Conservation (phyloP, 75 land plant genomes). For the Selaginella moellendorffii region DNA sequence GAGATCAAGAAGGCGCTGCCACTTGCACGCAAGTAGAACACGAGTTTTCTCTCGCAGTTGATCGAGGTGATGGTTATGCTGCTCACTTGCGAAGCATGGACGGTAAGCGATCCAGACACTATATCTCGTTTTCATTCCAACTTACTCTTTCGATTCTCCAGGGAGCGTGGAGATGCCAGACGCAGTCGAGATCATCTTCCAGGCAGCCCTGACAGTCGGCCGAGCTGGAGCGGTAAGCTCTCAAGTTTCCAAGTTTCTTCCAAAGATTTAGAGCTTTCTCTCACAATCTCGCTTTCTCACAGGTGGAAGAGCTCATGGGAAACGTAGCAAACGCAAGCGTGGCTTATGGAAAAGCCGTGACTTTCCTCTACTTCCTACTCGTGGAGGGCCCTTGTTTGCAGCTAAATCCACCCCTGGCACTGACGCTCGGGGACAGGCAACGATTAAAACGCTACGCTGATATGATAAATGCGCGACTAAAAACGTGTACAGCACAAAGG, state of each 20-base stretch:
- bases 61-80: slow-evolving; percentile 60
- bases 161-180: not conserved
- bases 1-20: not conserved
- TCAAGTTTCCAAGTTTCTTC: too few relatives aligned
- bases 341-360: not conserved
- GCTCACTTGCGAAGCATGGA: slow-evolving; percentile 29
- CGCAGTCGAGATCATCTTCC: not conserved
- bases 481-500: slow-evolving; percentile 25
- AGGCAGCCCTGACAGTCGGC: not conserved
- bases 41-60: slow-evolving; percentile 70
- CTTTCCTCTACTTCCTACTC: not conserved
- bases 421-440: not conserved
- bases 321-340: not conserved
- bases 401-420: slow-evolving; percentile 59
- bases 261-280: not conserved
- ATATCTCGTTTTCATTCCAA: not conserved
- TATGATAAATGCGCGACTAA: slow-evolving; percentile 41
- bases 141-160: not conserved
- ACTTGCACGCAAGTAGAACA: slow-evolving; percentile 42
- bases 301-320: not conserved
- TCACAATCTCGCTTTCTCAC: not conserved
- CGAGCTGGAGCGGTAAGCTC: not conserved
- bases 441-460: slow-evolving; percentile 17
- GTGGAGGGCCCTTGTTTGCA: not conserved
- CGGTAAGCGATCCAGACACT: slow-evolving; percentile 59